These are phyloP conservation scores for Nakaseomyces kungkrabaensis DNA, from an alignment of 1,139 yeast species.

Conservation along the genomic window DNA sequence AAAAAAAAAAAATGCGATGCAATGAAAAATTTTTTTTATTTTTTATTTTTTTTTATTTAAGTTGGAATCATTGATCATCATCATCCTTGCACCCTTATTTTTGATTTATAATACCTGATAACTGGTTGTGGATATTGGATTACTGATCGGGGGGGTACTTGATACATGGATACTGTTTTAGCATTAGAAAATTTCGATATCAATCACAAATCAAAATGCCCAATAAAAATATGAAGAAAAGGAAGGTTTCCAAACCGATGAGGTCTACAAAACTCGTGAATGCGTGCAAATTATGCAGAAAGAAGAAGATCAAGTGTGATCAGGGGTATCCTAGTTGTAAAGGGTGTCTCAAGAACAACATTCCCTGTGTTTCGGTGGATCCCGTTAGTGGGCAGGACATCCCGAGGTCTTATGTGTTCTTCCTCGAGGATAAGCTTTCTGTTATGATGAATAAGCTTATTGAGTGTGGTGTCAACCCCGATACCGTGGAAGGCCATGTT, in stretches of 20 bases:
- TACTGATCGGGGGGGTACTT: too few relatives aligned
- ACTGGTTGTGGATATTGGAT: too few relatives aligned
- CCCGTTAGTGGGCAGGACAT: slow-evolving; percentile 82
- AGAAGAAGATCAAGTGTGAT: slow-evolving; percentile 74
- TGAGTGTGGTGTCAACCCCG: slow-evolving; percentile 34
- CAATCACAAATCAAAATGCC: too few relatives aligned
- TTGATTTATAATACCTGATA: too few relatives aligned
- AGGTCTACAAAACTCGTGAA: slow-evolving; percentile 48
- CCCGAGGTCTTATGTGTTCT: slow-evolving; percentile 70
- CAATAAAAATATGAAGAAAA: not conserved
- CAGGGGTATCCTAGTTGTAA: slow-evolving; percentile 73
- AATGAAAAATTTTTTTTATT: too few relatives aligned
- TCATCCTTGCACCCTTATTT: too few relatives aligned
- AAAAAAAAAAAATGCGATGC: too few relatives aligned
- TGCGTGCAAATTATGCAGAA: slow-evolving; percentile 77
- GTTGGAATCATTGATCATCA: too few relatives aligned
- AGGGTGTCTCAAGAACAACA: slow-evolving; percentile 57
- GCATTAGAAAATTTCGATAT: too few relatives aligned
- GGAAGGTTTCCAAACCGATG: not conserved
- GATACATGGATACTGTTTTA: too few relatives aligned
- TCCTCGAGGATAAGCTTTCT: slow-evolving; percentile 56
- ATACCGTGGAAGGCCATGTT: slow-evolving; percentile 16
- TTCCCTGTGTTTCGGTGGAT: slow-evolving; percentile 72
- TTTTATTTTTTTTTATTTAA: too few relatives aligned
- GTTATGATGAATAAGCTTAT: slow-evolving; percentile 43